Conservation (phyloP, 768 basidiomycete species). For the Auricularia heimuer region DNA sequence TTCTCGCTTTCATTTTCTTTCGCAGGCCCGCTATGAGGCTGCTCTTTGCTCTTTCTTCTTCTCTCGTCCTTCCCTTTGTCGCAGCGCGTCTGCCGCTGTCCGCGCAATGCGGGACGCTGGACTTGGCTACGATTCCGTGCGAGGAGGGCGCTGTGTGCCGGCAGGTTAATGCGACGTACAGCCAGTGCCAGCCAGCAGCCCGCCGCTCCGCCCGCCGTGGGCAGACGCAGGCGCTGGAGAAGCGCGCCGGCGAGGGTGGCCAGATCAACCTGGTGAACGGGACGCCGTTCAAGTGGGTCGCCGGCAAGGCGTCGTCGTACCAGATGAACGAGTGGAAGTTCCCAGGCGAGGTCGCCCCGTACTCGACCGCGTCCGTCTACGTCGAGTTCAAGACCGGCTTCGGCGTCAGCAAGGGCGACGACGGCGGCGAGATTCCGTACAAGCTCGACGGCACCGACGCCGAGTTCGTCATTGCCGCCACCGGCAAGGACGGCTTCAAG, state of each 20-base stretch:
- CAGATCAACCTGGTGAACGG: not conserved
- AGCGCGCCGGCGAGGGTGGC: not conserved
- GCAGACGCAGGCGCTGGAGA: not conserved
- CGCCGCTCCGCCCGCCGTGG: not conserved
- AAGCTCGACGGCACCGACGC: not conserved
- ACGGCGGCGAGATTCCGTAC: not conserved
- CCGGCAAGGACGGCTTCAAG: not conserved
- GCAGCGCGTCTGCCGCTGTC: not conserved
- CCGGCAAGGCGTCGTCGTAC: not conserved
- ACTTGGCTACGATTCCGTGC: not conserved
- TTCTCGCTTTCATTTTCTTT: not conserved
- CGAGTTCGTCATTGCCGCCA: not conserved
- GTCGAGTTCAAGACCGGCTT: conserved; percentile 3
- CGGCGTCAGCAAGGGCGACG: not conserved
- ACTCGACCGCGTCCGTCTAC: conserved; percentile 1
- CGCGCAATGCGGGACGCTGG: not conserved
- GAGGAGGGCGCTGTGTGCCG: not conserved
- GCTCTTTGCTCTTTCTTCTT: not conserved
- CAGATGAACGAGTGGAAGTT: not conserved
- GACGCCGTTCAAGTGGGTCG: not conserved
- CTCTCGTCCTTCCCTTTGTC: not conserved
- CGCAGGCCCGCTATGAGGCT: not conserved
- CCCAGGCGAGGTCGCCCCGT: not conserved
- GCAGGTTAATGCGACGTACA: not conserved
- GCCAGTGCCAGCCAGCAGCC: not conserved